Evolutionary conservation across 2,329 filamentous ascomycete genomes (phyloP), one percentile per base, ranked within the genome.

Genomic region (Paracoccidioides brasiliensis): DNA sequence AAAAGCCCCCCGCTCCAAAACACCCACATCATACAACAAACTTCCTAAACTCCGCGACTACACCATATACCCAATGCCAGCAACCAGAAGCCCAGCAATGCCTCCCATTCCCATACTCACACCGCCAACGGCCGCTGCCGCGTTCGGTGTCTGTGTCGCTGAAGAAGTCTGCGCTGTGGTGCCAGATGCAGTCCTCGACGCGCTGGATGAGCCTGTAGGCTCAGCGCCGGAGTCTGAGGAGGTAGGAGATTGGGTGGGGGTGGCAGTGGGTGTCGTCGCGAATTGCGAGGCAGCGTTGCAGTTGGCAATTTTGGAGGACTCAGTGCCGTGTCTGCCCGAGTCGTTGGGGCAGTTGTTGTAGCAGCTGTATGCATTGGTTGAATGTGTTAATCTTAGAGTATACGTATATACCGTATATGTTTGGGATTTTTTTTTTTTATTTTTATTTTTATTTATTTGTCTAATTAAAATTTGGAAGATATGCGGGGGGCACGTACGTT

Each of bases 321-420:
- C 55, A 37, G 66, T 69, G 37, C 64, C 64, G 55, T 64, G 64
- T 42, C 64, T 62, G 52, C 66, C 68, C 14, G 70, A 59, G 62
- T 77, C 74, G 60, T 72, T 67, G 53, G 81, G 80, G 72, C 82
- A 84, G 73, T 82, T 81, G 73, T 79, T 78, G 72, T 82, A 84
- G 77, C 82, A 84, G 37, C 75, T 77, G 57, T 56, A 12, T 7
- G 28, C 3, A 33, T 45, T 58, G 59, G 60, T 56, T 61, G 56
- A 10, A 38, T 6, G 35, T 43, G 35, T 57, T 33, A 46, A 32
- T 6, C 48, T 22, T 22, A 22, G 1, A 22, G 22, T 22, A 1
- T 22, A 22, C 2, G 22, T 22, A 22, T 22, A 22, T 22, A 22
- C 22, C 22, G 22, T 22, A 22, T 7, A 28, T 15, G 35, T 37